These are phyloP conservation scores for Chiua virens DNA, from an alignment of 768 basidiomycete species.

Conservation along the genomic window DNA sequence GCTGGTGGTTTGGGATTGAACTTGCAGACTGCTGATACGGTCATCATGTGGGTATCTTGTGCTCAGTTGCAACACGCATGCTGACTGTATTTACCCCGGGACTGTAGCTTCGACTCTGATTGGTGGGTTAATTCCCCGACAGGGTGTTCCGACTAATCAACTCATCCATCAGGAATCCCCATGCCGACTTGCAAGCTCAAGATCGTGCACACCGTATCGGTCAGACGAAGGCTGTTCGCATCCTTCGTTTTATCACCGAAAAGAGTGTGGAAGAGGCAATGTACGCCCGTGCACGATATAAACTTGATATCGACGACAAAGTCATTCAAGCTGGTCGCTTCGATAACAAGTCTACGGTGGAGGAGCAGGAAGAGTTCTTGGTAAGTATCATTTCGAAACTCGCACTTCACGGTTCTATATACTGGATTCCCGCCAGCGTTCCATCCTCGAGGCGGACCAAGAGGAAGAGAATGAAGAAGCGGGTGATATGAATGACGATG, in stretches of 20 bases:
- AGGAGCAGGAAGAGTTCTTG: conserved; percentile 95
- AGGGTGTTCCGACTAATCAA: neutral
- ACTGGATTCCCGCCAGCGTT: conserved; percentile 53
- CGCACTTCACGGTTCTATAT: neutral
- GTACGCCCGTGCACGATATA: conserved; percentile 91
- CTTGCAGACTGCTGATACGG: conserved; percentile 94
- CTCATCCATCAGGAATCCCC: conserved; percentile 75
- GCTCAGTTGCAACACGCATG: neutral
- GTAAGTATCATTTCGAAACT: conserved; percentile 41
- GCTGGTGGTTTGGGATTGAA: conserved; percentile 95
- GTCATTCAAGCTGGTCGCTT: conserved; percentile 99
- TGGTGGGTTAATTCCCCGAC: conserved; percentile 39
- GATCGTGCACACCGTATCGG: conserved; percentile 99
- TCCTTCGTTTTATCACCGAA: conserved; percentile 95
- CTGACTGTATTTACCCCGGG: conserved; percentile 5
- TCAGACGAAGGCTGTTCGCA: conserved; percentile 96
- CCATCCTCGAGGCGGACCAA: conserved; percentile 86
- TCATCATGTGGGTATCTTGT: conserved; percentile 73
- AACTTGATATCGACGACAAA: conserved; percentile 98
- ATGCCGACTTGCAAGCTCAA: conserved; percentile 98
- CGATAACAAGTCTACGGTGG: conserved; percentile 97
- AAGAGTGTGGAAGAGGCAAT: conserved; percentile 99
- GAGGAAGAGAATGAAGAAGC: conserved; percentile 89
- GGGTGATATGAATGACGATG: conserved; percentile 91
- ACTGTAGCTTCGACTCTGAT: conserved; percentile 71